Evolutionary conservation across 257 asterid genomes (phyloP).

Genomic region (Solanum raphanifolium): DNA sequence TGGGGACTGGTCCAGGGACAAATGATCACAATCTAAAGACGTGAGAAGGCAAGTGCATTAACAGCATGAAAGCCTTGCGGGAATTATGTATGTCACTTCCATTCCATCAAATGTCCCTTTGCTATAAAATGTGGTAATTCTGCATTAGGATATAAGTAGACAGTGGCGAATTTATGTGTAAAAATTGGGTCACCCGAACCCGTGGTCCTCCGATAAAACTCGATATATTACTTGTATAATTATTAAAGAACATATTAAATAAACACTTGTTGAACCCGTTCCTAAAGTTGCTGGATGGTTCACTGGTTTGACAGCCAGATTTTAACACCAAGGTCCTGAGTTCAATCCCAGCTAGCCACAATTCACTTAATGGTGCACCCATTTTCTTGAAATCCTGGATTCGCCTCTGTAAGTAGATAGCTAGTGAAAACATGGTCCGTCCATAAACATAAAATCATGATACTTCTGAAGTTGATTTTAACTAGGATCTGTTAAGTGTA

Average conservation of each 20-base stretch:
- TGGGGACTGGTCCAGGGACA: slow-evolving; percentile 69
- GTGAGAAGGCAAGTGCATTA: background rate
- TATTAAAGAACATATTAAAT: too few species aligned
- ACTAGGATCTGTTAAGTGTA: background rate
- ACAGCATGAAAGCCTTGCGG: background rate
- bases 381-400: too few species aligned
- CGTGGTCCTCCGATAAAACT: too few species aligned
- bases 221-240: too few species aligned
- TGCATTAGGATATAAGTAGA: background rate
- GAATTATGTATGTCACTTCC: background rate
- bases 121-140: background rate
- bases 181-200: too few species aligned
- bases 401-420: background rate
- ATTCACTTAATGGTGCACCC: too few species aligned
- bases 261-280: too few species aligned
- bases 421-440: background rate
- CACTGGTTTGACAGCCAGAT: too few species aligned
- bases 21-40: background rate
- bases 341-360: too few species aligned
- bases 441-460: background rate
- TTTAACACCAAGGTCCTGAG: too few species aligned
- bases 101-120: background rate
- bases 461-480: background rate
- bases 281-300: too few species aligned
- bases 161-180: too few species aligned